Evolutionary conservation across 805 yeast genomes (phyloP).

Genomic region (Maudiozyma barnettii): DNA sequence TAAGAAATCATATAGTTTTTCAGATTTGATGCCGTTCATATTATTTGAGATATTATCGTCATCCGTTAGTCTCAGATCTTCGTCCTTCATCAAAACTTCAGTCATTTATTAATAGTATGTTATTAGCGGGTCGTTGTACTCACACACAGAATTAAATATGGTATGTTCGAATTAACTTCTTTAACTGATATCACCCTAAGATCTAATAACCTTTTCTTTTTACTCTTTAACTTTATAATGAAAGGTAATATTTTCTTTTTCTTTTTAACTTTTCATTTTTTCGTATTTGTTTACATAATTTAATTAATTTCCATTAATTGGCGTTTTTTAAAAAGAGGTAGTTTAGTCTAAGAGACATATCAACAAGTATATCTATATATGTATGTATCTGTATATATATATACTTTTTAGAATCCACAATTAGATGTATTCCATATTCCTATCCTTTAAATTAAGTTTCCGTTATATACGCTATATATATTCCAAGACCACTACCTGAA

Average conservation of each 20-base stretch:
- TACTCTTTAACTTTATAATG: too few species aligned
- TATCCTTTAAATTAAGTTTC: background rate
- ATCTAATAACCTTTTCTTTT: too few species aligned
- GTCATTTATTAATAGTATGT: background rate
- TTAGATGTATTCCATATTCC: too few species aligned
- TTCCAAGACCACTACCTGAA: slow-evolving; percentile 22
- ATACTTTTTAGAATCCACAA: too few species aligned
- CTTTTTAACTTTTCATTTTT: background rate
- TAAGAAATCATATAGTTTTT: slow-evolving; percentile 7
- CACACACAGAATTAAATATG: too few species aligned
- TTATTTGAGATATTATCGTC: slow-evolving; percentile 4
- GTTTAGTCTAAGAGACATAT: too few species aligned
- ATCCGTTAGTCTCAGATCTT: background rate
- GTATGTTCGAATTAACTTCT: too few species aligned
- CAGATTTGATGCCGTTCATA: slow-evolving; percentile 22
- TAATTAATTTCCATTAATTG: background rate
- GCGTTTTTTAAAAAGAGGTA: too few species aligned
- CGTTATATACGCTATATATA: slow-evolving; percentile 10
- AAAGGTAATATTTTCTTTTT: background rate
- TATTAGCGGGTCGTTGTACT: too few species aligned
- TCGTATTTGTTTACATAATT: background rate
- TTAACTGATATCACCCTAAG: too few species aligned
- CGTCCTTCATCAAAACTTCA: background rate
- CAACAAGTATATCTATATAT: too few species aligned
- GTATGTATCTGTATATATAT: too few species aligned